Conservation (phyloP, 2,329 filamentous ascomycete species). For the Pseudopyricularia cyperi region DNA sequence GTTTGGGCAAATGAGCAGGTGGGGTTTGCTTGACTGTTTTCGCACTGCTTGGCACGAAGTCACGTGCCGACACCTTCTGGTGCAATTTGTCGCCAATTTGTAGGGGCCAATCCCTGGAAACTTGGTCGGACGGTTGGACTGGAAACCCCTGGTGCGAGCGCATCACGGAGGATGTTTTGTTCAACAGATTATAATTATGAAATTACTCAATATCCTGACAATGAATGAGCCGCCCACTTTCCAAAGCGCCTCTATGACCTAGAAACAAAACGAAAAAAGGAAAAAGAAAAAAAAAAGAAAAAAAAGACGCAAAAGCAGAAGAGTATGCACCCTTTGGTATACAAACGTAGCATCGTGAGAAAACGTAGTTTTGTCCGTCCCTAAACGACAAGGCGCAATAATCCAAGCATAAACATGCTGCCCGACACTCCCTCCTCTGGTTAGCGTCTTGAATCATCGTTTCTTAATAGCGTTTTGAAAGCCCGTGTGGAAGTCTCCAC, state of each 20-base stretch:
- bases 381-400: not conserved
- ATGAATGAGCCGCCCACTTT: not conserved
- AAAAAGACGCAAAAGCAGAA: not conserved
- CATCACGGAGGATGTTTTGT: not conserved
- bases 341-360: conserved; percentile 1
- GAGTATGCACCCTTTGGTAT: not conserved
- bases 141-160: too few relatives aligned
- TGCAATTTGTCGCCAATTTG: too few relatives aligned
- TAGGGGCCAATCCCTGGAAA: too few relatives aligned
- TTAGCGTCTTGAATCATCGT: not conserved
- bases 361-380: not conserved
- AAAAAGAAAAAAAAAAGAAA: not conserved
- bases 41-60: not conserved
- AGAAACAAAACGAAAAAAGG: not conserved
- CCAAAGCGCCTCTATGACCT: not conserved
- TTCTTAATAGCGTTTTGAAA: too few relatives aligned
- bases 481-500: too few relatives aligned
- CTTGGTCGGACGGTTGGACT: too few relatives aligned
- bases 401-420: not conserved
- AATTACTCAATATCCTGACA: not conserved
- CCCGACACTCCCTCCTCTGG: not conserved
- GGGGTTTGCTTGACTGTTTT: not conserved
- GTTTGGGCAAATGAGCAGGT: not conserved
- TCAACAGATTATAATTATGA: not conserved
- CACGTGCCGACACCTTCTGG: not conserved